phyloP scores from a whole-genome alignment of 257 asterid genomes.

The Petunia axillaris region DNA sequence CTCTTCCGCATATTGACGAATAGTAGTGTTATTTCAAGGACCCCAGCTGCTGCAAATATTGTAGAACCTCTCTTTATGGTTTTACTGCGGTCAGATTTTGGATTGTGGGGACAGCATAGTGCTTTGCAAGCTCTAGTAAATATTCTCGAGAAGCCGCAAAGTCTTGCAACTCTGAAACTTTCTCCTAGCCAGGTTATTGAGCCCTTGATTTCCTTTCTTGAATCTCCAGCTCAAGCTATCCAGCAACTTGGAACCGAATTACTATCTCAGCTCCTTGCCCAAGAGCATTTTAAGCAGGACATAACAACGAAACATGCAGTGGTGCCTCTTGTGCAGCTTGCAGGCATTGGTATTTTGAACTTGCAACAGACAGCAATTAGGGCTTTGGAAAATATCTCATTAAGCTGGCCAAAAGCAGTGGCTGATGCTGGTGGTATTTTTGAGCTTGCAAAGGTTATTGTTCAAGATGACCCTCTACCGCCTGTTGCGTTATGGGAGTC shows the following conservation, averaged over 20 bases:
- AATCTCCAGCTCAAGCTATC: conserved; percentile 84
- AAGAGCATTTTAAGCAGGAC: conserved; percentile 83
- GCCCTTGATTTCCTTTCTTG: conserved; percentile 71
- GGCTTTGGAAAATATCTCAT: conserved; percentile 72
- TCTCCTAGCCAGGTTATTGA: conserved; percentile 79
- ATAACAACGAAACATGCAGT: conserved; percentile 74
- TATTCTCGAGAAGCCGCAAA: conserved; percentile 84
- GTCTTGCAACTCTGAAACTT: conserved; percentile 64
- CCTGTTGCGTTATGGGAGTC: conserved; percentile 69
- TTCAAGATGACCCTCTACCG: conserved; percentile 80
- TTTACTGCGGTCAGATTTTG: conserved; percentile 68
- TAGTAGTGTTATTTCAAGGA: conserved; percentile 76
- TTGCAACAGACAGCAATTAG: conserved; percentile 81
- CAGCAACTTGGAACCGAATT: conserved; percentile 86
- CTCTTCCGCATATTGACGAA: conserved; percentile 90
- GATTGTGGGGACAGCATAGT: conserved; percentile 89
- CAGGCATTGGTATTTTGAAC: conserved; percentile 70
- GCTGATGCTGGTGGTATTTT: conserved; percentile 85
- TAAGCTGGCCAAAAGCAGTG: conserved; percentile 82
- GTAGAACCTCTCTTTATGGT: conserved; percentile 81
- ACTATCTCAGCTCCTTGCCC: conserved; percentile 78
- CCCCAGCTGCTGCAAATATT: conserved; percentile 61
- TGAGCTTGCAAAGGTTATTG: conserved; percentile 77
- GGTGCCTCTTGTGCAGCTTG: conserved; percentile 83
- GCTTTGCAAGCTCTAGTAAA: conserved; percentile 89